Percentiles rank a stretch among this genome's conserved stretches.
Evolutionary conservation across 2,329 filamentous ascomycete species (phyloP).

Genomic region (Periglandula ipomoeae): DNA sequence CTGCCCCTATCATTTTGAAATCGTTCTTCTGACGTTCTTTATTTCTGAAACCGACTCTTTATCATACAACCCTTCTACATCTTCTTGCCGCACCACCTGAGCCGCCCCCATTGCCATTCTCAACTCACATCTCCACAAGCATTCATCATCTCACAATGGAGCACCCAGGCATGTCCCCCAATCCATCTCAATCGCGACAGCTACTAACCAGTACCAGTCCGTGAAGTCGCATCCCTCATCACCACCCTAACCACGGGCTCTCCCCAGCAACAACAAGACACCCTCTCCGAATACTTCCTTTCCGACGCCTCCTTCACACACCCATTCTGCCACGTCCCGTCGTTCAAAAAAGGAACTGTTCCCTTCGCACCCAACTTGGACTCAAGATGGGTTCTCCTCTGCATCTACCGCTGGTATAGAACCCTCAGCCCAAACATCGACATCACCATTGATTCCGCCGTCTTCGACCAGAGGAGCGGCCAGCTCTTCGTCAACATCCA

Average conservation of each 20-base stretch:
- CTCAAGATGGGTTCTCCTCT: constrained; percentile 57
- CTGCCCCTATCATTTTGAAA: not conserved
- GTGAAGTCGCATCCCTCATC: constrained; percentile 57
- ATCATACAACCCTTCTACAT: no score
- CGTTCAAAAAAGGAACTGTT: constrained; percentile 33
- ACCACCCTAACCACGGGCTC: constrained; percentile 57
- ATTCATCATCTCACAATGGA: not conserved
- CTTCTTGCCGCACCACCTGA: no score
- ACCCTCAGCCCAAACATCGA: constrained; percentile 68
- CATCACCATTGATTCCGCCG: constrained; percentile 53
- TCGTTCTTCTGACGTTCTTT: not conserved
- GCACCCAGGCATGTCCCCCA: not conserved
- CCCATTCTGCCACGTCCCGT: constrained; percentile 64
- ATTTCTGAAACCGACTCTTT: no score
- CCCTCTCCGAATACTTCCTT: constrained; percentile 66
- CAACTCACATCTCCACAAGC: no score
- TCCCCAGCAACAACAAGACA: constrained; percentile 53
- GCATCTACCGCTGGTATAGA: constrained; percentile 77
- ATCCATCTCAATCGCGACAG: not conserved
- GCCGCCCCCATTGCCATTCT: no score
- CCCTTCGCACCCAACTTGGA: constrained; percentile 37
- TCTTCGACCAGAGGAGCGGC: constrained; percentile 56
- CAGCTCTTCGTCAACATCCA: constrained; percentile 65
- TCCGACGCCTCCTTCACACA: constrained; percentile 65
- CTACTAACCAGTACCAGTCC: constrained; percentile 22